A percentile compares a stretch with the other conserved stretches of the same genome.
phyloP scores from a whole-genome alignment of 495 filamentous ascomycete genomes.

The Neurospora sp. region DNA sequence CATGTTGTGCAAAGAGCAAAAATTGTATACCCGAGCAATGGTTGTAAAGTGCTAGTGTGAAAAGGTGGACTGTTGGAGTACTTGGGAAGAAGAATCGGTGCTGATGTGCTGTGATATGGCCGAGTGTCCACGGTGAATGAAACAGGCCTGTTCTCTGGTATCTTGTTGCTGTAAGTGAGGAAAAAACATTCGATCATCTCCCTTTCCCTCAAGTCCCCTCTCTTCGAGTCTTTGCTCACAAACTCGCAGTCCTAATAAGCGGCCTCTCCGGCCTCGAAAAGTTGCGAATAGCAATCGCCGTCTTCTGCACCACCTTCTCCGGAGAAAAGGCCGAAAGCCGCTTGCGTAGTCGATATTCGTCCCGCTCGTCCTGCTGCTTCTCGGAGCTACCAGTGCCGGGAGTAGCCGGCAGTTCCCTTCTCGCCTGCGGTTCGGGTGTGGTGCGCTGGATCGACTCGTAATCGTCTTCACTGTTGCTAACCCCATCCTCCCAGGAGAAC shows the following conservation, averaged over 20 bases:
- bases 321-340: neutral
- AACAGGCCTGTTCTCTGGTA: too few relatives aligned
- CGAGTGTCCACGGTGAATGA: too few relatives aligned
- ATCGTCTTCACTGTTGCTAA: neutral
- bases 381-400: neutral
- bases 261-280: neutral
- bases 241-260: neutral
- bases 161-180: too few relatives aligned
- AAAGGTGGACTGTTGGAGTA: too few relatives aligned
- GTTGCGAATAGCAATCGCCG: neutral
- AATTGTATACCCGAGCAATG: too few relatives aligned
- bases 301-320: neutral
- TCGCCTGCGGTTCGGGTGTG: neutral
- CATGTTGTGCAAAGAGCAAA: too few relatives aligned
- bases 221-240: neutral
- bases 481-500: neutral
- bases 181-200: neutral
- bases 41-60: too few relatives aligned
- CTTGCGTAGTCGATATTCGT: neutral
- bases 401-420: neutral
- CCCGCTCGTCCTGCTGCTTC: neutral
- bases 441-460: neutral
- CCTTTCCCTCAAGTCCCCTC: neutral
- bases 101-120: too few relatives aligned
- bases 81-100: too few relatives aligned